Evolutionary conservation across 106 monocot genomes (phyloP), one percentile per base, ranked within the genome.

Genomic region (Allium cepa): DNA sequence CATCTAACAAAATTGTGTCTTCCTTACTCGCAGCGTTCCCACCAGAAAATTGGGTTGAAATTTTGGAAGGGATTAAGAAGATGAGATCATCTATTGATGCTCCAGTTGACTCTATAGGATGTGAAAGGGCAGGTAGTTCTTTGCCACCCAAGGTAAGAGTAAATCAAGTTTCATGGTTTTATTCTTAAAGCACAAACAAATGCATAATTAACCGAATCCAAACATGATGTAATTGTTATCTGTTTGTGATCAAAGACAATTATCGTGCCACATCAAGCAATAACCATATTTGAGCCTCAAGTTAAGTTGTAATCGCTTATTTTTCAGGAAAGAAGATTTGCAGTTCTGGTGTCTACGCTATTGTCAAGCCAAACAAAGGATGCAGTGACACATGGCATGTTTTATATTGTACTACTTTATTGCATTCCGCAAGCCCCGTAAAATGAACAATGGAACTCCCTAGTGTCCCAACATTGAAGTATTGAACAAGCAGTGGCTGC

Each of bases 351-450:
- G 36, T 90, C 90, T 71, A 83, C 90, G 55, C 76, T 95, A 66
- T 70, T 95, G 27, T 95, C 94, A 61, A 95, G 94, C 69, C 94
- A 91, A 79, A 95, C 94, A 11, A 95, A 95, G 68, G 90, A 90
- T 75, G 78, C 74, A 71, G 90, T 95, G 60, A 95, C 91, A 63
- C 90, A 87, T 83, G 94, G 94, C 72, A 87, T 83, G 87, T 87
- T 76, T 36, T 36, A 3, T 36, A 5, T 36, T 36, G 36, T 36
- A 36, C 36, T 36, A 4, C 36, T 36, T 4, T 4, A 36, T 36
- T 36, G 36, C 36, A 36, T 36, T 5, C 36, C 36, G 5, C 5
- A 5, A 36, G 36, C 36, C 36, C 36, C 36, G 5, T 36, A 36
- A 36, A 36, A 36, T 36, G 36, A 36, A 36, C 36, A 36, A 36